phyloP scores from a whole-genome alignment of 1,284 basidiomycete genomes.

The Ceratobasidium theobromae region DNA sequence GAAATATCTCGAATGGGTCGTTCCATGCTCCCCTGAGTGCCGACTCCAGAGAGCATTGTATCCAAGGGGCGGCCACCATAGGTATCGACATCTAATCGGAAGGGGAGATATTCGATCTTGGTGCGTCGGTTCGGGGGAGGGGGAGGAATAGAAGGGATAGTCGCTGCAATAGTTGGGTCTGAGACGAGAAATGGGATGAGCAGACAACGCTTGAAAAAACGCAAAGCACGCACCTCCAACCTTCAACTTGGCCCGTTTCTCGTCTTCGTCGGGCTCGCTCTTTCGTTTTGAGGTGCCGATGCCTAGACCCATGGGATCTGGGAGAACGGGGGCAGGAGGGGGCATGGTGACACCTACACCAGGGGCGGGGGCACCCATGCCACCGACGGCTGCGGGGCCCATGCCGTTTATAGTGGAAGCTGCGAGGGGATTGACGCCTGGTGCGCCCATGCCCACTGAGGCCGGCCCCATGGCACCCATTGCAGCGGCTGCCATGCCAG shows the following conservation, averaged over 20 bases:
- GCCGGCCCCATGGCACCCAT: too few relatives aligned
- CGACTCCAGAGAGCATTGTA: conserved; percentile 60
- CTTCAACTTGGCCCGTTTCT: conserved; percentile 14
- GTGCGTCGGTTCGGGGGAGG: conserved; percentile 53
- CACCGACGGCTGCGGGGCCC: neutral
- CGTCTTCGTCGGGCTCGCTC: conserved; percentile 18
- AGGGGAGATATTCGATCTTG: conserved; percentile 89
- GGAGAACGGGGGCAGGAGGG: conserved; percentile 7
- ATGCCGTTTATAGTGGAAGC: too few relatives aligned
- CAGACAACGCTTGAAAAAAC: neutral
- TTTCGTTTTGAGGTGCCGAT: neutral
- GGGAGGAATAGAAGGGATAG: neutral
- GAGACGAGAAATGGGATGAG: neutral
- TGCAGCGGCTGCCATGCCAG: too few relatives aligned
- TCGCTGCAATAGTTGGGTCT: neutral
- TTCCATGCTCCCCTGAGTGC: conserved; percentile 47
- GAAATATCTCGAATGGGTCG: conserved; percentile 67
- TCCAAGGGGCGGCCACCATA: conserved; percentile 84
- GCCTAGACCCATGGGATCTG: neutral
- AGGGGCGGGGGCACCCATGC: neutral
- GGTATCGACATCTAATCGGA: conserved; percentile 74
- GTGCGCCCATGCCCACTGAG: too few relatives aligned
- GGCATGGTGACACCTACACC: conserved; percentile 5
- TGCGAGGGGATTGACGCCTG: too few relatives aligned
- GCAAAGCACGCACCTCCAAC: conserved; percentile 1